Conservation (phyloP, 1,284 basidiomycete genomes). For the Pseudozyma sp. region DNA sequence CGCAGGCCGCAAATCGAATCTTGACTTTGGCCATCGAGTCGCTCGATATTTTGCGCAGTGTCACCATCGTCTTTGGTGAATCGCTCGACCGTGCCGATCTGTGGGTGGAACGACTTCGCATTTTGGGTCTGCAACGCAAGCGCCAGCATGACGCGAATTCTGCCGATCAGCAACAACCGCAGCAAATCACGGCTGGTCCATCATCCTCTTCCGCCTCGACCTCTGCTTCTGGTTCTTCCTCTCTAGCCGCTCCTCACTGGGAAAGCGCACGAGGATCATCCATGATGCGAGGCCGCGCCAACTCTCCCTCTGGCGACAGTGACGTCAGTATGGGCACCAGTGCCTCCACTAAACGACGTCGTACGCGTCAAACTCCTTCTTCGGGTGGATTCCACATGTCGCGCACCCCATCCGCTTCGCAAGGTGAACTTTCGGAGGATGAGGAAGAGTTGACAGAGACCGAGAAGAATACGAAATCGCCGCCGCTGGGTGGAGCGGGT, state of each 20-base stretch:
- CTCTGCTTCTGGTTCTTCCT: background rate
- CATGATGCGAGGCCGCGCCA: slow-evolving; percentile 31
- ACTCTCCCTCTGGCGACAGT: slow-evolving; percentile 42
- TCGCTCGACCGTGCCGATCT: slow-evolving; percentile 87
- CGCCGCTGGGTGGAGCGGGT: slow-evolving; percentile 5
- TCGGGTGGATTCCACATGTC: slow-evolving; percentile 46
- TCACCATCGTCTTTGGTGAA: slow-evolving; percentile 86
- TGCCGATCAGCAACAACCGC: slow-evolving; percentile 15
- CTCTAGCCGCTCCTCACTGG: slow-evolving; percentile 27
- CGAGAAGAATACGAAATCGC: slow-evolving; percentile 28
- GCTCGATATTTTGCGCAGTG: slow-evolving; percentile 87
- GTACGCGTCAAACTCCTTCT: slow-evolving; percentile 25
- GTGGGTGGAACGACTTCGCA: slow-evolving; percentile 73
- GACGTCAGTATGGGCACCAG: slow-evolving; percentile 54
- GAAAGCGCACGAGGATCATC: slow-evolving; percentile 46
- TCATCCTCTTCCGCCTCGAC: slow-evolving; percentile 8
- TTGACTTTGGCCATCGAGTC: slow-evolving; percentile 87
- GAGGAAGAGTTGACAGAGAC: slow-evolving; percentile 48
- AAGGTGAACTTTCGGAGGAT: slow-evolving; percentile 30
- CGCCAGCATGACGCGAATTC: slow-evolving; percentile 53
- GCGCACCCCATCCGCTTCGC: slow-evolving; percentile 32
- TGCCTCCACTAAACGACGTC: slow-evolving; percentile 48
- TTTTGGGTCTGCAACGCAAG: slow-evolving; percentile 60
- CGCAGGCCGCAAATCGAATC: slow-evolving; percentile 80
- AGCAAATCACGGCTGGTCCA: slow-evolving; percentile 25